phyloP scores from a whole-genome alignment of 345 rosid genomes.

The Bruguiera sexangula region DNA sequence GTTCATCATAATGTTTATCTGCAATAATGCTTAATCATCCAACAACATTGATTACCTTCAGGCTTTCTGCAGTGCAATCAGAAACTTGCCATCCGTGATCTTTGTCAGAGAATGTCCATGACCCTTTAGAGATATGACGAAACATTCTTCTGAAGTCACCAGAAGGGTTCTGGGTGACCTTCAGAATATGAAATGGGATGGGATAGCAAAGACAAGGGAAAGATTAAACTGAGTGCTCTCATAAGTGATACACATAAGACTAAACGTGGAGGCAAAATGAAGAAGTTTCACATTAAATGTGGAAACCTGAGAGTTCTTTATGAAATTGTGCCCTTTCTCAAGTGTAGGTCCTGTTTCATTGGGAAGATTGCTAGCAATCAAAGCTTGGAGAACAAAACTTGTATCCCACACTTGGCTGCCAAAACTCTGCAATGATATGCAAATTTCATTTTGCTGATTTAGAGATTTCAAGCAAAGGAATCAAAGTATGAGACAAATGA shows the following conservation, averaged over 20 bases:
- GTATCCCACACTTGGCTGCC: conserved; percentile 23
- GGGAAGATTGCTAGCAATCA: conserved; percentile 2
- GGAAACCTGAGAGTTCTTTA: conserved; percentile 16
- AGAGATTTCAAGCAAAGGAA: no score
- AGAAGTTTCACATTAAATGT: no score
- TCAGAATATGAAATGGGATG: no score
- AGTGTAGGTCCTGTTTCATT: conserved; percentile 5
- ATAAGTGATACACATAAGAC: neutral
- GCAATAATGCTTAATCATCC: neutral
- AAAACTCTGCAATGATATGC: neutral
- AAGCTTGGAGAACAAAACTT: conserved; percentile 11
- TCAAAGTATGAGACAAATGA: neutral
- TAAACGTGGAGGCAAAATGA: neutral
- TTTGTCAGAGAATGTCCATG: conserved; percentile 14
- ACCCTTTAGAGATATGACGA: conserved; percentile 1
- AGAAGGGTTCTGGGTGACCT: conserved; percentile 8
- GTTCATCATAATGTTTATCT: neutral
- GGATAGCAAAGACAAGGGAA: neutral
- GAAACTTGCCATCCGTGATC: conserved; percentile 25
- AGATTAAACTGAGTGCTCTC: no score
- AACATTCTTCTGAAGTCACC: conserved; percentile 11
- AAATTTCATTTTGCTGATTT: no score
- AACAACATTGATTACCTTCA: neutral
- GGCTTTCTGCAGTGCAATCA: conserved; percentile 20
- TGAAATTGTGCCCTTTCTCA: conserved; percentile 17